Evolutionary conservation across 1,139 yeast species (phyloP).

Genomic region (Saccharomyces hybrid): DNA sequence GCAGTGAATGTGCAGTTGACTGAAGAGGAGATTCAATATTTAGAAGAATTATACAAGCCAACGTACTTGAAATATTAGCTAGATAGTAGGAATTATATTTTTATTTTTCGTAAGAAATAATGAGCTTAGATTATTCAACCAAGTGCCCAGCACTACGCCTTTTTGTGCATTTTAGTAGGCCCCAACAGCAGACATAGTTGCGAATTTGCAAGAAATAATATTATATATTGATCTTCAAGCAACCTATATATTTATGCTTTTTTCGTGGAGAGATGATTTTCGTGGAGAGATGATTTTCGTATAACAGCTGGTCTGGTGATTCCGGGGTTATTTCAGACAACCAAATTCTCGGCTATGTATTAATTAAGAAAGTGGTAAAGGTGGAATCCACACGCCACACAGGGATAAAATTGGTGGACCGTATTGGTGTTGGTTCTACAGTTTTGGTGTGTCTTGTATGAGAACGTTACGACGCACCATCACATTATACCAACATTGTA

Average conservation of each 20-base stretch:
- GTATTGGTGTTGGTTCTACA: background rate
- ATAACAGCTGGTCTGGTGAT: background rate
- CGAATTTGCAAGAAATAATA: background rate
- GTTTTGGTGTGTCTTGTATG: background rate
- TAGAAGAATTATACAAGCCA: constrained; percentile 44
- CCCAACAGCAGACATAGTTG: background rate
- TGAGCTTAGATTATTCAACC: background rate
- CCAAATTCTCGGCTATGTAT: background rate
- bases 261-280: background rate
- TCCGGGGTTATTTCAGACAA: background rate
- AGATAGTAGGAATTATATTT: background rate
- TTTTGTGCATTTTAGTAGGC: background rate
- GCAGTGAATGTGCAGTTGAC: constrained; percentile 41
- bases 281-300: no score
- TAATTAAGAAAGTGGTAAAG: background rate
- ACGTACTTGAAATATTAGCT: constrained; percentile 8
- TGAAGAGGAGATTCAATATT: constrained; percentile 38
- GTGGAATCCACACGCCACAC: background rate
- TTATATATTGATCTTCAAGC: background rate
- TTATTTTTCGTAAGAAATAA: background rate
- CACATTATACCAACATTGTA: background rate
- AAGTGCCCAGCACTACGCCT: background rate
- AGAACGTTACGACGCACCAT: background rate
- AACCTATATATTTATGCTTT: background rate
- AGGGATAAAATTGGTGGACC: background rate